Percentiles rank a stretch among this genome's conserved stretches.
Conservation (phyloP, 805 yeast genomes). For the Yarrowia phangngaensis region DNA sequence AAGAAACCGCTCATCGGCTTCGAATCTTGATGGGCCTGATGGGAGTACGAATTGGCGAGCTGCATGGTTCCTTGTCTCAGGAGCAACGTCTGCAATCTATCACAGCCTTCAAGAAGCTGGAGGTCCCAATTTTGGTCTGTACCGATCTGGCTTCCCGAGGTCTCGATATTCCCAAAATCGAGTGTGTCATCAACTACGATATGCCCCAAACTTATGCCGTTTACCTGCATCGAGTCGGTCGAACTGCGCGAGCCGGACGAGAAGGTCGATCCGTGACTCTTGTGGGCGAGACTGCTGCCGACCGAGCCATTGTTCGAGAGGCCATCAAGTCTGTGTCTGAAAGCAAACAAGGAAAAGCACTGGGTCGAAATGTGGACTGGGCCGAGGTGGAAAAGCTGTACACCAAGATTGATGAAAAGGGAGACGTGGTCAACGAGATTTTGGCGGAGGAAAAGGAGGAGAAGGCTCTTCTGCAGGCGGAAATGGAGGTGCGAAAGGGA, state of each 20-base stretch:
- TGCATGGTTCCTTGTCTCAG: slow-evolving; percentile 77
- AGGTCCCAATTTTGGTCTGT: slow-evolving; percentile 85
- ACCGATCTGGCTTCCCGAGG: slow-evolving; percentile 99
- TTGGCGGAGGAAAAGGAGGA: slow-evolving; percentile 83
- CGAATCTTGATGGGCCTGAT: slow-evolving; percentile 77
- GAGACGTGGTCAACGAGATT: slow-evolving; percentile 65
- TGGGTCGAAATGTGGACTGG: slow-evolving; percentile 95
- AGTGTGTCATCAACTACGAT: slow-evolving; percentile 88
- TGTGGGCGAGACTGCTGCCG: slow-evolving; percentile 88
- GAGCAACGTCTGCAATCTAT: slow-evolving; percentile 89
- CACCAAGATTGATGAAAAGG: slow-evolving; percentile 56
- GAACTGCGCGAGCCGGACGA: slow-evolving; percentile 99
- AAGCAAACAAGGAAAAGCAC: slow-evolving; percentile 45
- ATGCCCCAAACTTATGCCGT: slow-evolving; percentile 92
- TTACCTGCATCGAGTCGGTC: slow-evolving; percentile 95
- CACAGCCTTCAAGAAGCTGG: slow-evolving; percentile 72
- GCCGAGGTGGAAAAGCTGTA: slow-evolving; percentile 66
- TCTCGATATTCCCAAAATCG: slow-evolving; percentile 96
- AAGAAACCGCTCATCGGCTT: slow-evolving; percentile 82
- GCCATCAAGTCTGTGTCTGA: slow-evolving; percentile 66
- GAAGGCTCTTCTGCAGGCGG: slow-evolving; percentile 82
- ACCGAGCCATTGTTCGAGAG: slow-evolving; percentile 84
- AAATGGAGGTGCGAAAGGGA: slow-evolving; percentile 83
- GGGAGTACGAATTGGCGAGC: slow-evolving; percentile 72
- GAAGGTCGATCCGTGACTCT: slow-evolving; percentile 89